A percentile compares a stretch with the other conserved stretches of the same genome.
Evolutionary conservation across 192 early-diverging fungal genomes (phyloP).

Genomic region (Oehlia diaphana): DNA sequence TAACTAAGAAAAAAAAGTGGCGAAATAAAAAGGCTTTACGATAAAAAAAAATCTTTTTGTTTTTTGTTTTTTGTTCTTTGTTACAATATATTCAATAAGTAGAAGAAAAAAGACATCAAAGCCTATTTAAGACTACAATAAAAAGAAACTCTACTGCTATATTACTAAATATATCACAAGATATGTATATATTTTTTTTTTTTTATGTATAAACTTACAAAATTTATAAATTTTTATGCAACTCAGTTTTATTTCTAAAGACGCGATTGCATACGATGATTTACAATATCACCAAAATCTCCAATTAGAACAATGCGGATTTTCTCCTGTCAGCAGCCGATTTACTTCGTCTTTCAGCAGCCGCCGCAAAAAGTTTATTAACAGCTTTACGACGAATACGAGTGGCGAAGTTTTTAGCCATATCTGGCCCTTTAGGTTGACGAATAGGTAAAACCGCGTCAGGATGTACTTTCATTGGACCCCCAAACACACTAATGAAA

Average conservation of each 20-base stretch:
- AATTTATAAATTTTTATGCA: not conserved
- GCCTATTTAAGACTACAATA: not conserved
- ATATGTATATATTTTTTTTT: not conserved
- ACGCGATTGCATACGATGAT: not conserved
- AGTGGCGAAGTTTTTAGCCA: slow-evolving; percentile 30
- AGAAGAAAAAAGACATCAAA: not conserved
- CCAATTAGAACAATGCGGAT: slow-evolving; percentile 28
- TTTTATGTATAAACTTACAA: not conserved
- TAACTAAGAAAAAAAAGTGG: not conserved
- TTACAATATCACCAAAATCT: not conserved
- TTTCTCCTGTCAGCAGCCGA: slow-evolving; percentile 29
- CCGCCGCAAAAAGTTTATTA: slow-evolving; percentile 26
- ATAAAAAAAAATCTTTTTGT: not conserved
- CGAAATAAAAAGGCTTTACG: not conserved
- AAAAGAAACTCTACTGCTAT: not conserved
- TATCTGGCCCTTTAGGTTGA: slow-evolving; percentile 30
- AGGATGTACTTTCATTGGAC: slow-evolving; percentile 26
- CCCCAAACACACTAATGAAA: slow-evolving; percentile 25
- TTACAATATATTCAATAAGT: not conserved
- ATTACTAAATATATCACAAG: slow-evolving; percentile 1
- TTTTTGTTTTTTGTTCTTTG: too few species aligned
- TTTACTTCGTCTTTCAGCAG: slow-evolving; percentile 28
- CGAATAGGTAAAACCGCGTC: slow-evolving; percentile 30
- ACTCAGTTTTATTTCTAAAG: not conserved
- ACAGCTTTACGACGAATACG: slow-evolving; percentile 33